phyloP scores from a whole-genome alignment of 2,329 filamentous ascomycete species.

The Drechslerella dactyloides region DNA sequence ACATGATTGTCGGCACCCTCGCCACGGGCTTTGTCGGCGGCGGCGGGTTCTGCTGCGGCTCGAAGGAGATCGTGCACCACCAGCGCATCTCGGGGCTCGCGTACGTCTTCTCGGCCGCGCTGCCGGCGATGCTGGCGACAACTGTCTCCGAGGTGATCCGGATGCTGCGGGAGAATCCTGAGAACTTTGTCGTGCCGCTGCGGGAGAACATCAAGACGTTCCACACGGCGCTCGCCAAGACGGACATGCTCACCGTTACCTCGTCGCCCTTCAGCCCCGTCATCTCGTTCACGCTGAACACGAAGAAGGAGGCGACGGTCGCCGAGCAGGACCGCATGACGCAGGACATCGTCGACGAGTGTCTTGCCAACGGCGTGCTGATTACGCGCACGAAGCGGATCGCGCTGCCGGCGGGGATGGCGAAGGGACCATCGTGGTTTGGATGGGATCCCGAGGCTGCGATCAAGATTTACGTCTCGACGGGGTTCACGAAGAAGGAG shows the following conservation, averaged over 20 bases:
- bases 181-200: constrained; percentile 73
- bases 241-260: constrained; percentile 82
- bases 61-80: constrained; percentile 89
- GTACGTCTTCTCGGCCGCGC: constrained; percentile 93
- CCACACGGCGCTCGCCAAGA: constrained; percentile 85
- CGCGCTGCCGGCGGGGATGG: constrained; percentile 62
- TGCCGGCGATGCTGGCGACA: constrained; percentile 93
- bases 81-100: constrained; percentile 90
- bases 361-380: constrained; percentile 85
- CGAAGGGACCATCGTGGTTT: constrained; percentile 70
- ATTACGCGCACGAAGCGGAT: constrained; percentile 84
- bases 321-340: constrained; percentile 81
- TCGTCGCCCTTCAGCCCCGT: constrained; percentile 32
- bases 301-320: constrained; percentile 27
- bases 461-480: constrained; percentile 89
- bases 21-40: constrained; percentile 88
- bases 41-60: constrained; percentile 93
- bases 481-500: constrained; percentile 87
- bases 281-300: constrained; percentile 37
- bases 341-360: constrained; percentile 95
- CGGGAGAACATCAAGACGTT: constrained; percentile 86
- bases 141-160: constrained; percentile 90
- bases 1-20: constrained; percentile 96
- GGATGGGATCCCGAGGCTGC: constrained; percentile 71
- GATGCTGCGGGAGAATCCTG: constrained; percentile 83